Evolutionary conservation across 2,329 filamentous ascomycete genomes (phyloP).

Genomic region (Ceratocystis ficicola): DNA sequence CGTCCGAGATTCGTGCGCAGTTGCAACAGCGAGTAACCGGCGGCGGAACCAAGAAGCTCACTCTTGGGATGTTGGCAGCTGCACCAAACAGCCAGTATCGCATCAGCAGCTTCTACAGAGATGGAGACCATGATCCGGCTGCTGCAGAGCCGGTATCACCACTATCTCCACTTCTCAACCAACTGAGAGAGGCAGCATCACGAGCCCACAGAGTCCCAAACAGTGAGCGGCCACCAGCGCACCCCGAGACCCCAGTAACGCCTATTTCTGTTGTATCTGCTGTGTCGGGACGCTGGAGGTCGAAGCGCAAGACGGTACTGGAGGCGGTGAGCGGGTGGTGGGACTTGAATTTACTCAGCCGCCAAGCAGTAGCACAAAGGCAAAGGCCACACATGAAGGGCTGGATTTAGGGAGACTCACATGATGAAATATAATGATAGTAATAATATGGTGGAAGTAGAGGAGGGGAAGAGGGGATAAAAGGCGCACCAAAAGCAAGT

Average conservation of each 20-base stretch:
- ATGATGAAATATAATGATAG: not conserved
- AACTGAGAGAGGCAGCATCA: constrained; percentile 18
- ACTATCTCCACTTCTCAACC: constrained; percentile 25
- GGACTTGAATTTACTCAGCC: constrained; percentile 40
- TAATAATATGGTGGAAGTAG: not conserved
- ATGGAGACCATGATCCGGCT: constrained; percentile 4
- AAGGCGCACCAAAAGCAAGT: not conserved
- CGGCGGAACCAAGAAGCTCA: constrained; percentile 15
- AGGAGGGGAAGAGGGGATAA: not conserved
- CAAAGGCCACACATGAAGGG: constrained; percentile 21
- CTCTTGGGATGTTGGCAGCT: constrained; percentile 19
- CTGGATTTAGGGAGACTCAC: constrained; percentile 16
- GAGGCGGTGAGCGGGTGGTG: constrained; percentile 43
- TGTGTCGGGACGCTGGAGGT: constrained; percentile 23
- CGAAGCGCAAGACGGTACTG: constrained; percentile 37
- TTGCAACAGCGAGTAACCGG: not conserved
- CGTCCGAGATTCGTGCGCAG: constrained; percentile 11
- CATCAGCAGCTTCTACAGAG: constrained; percentile 16
- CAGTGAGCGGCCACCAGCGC: constrained; percentile 17
- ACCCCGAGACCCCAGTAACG: constrained; percentile 20
- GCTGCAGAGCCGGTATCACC: constrained; percentile 24
- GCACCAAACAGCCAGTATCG: constrained; percentile 12
- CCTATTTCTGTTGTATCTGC: constrained; percentile 23
- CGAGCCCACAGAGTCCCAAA: not conserved
- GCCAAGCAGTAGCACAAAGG: constrained; percentile 13